A percentile compares a stretch with the other conserved stretches of the same genome.
These are phyloP conservation scores for Rhynchospora breviuscula DNA, from an alignment of 176 grass and related monocot species.

Conservation along the genomic window DNA sequence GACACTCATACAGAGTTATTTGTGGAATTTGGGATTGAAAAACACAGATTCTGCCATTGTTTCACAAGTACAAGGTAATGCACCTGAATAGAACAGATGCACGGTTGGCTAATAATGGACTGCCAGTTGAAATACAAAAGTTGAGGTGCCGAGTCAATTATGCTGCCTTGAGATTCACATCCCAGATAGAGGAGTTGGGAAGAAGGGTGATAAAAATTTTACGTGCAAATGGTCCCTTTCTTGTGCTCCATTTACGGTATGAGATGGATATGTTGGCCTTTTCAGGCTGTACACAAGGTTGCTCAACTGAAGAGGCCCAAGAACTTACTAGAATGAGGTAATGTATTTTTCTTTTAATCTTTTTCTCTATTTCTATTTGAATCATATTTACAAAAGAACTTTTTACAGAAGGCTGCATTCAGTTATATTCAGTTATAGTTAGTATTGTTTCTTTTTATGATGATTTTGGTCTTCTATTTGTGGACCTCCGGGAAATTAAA, in stretches of 20 bases:
- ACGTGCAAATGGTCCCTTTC: conserved; percentile 58
- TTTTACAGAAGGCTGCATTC: not conserved
- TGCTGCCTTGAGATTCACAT: conserved; percentile 69
- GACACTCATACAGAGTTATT: not conserved
- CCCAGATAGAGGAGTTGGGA: conserved; percentile 78
- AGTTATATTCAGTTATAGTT: not conserved
- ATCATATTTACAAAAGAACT: not conserved
- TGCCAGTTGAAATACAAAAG: conserved; percentile 74
- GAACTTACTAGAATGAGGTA: conserved; percentile 95
- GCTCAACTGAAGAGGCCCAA: conserved; percentile 54
- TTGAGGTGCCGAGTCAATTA: conserved; percentile 81
- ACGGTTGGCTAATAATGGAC: conserved; percentile 77
- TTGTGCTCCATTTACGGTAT: conserved; percentile 90
- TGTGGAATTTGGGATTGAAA: not conserved
- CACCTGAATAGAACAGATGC: conserved; percentile 86
- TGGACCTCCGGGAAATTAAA: not conserved
- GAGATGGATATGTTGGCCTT: conserved; percentile 99
- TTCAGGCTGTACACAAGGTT: conserved; percentile 90
- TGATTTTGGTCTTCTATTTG: not conserved
- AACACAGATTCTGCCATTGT: conserved; percentile 80
- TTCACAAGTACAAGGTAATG: conserved; percentile 77
- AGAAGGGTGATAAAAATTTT: conserved; percentile 67
- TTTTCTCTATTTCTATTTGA: not conserved
- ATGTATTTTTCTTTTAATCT: not conserved
- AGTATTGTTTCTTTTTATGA: conserved; percentile 8